A percentile compares a stretch with the other conserved stretches of the same genome.
Conservation (phyloP, 768 basidiomycete genomes). For the Pholiota microspora region DNA sequence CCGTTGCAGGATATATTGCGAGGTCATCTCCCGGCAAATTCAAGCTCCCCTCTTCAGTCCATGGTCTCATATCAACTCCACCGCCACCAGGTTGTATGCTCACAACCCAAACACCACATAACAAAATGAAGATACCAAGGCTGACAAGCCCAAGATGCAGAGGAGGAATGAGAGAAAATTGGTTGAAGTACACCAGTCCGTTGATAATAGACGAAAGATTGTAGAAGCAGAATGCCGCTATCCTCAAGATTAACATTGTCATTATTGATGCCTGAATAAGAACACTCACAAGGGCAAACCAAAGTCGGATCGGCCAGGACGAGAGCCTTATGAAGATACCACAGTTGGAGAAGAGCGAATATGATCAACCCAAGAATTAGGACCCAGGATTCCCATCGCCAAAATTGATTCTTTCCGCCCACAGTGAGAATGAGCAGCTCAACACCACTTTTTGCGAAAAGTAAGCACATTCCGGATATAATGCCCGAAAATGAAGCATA, state of each 20-base stretch:
- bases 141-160: slow-evolving; percentile 74
- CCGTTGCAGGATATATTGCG: slow-evolving; percentile 20
- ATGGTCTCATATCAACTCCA: slow-evolving; percentile 44
- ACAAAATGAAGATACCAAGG: slow-evolving; percentile 72
- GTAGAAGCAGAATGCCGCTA: slow-evolving; percentile 93
- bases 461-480: slow-evolving; percentile 86
- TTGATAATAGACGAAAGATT: slow-evolving; percentile 91
- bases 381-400: slow-evolving; percentile 82
- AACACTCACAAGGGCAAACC: slow-evolving; percentile 75
- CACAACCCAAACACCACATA: slow-evolving; percentile 89
- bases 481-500: slow-evolving; percentile 89
- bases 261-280: slow-evolving; percentile 9
- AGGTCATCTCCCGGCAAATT: slow-evolving; percentile 30
- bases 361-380: slow-evolving; percentile 67
- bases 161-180: slow-evolving; percentile 67
- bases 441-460: slow-evolving; percentile 93
- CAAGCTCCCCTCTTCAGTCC: slow-evolving; percentile 41
- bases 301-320: slow-evolving; percentile 81
- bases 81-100: slow-evolving; percentile 69
- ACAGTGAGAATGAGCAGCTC: slow-evolving; percentile 82
- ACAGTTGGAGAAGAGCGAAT: slow-evolving; percentile 79
- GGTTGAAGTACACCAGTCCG: slow-evolving; percentile 86
- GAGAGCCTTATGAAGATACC: slow-evolving; percentile 81
- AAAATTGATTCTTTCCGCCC: slow-evolving; percentile 76
- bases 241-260: slow-evolving; percentile 14